Base-by-base conservation (phyloP, 495 filamentous ascomycete species). In the Trichoderma parareesei region DNA sequence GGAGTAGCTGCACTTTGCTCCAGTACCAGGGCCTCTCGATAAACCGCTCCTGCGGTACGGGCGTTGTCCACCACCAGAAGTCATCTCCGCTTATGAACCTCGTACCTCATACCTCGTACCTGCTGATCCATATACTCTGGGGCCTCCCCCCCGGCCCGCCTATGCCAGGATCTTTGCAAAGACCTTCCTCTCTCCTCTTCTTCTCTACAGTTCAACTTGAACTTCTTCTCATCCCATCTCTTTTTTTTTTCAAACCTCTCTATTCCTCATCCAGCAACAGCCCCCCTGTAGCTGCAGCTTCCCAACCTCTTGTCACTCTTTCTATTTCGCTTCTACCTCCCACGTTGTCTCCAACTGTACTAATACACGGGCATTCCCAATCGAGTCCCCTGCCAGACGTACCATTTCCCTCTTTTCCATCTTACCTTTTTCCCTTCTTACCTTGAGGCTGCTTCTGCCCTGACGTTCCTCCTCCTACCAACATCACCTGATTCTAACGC, bases 91-190 rank as follows among this genome's bases (percentile, higher is more conserved):
- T n/a, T 10, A 35, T n/a, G 20, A 57, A 9, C 53, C 20, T 57
- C 53, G 53, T 57, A 57, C 53, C 53, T 57, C 46, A 49, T 49
- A 49, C 53, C 53, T 57, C 53, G 53, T 57, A 38, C 53, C 53
- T 57, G 53, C 53, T 57, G 53, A 37, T 35, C 53, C 46, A 18
- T 57, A 57, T 57, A 27, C 27, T 27, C 27, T 27, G 27, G 27
- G 27, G 27, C 53, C 8, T 38, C 13, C 27, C 33, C 53, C 53
- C 33, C 53, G 53, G 27, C 53, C 53, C 53, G 27, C 53, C 53
- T 9, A 37, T 33, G 13, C 44, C n/a, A 14, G 44, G n/a, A 18
- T 48, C 44, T 48, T 41, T 41, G 44, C 44, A 48, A 5, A 48
- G 53, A 57, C 53, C 53, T 57, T 57, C 53, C 53, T 35, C 53